Evolutionary conservation across 306 rosid species (phyloP), one percentile per base, ranked within the genome.

Genomic region (Inga laurina): DNA sequence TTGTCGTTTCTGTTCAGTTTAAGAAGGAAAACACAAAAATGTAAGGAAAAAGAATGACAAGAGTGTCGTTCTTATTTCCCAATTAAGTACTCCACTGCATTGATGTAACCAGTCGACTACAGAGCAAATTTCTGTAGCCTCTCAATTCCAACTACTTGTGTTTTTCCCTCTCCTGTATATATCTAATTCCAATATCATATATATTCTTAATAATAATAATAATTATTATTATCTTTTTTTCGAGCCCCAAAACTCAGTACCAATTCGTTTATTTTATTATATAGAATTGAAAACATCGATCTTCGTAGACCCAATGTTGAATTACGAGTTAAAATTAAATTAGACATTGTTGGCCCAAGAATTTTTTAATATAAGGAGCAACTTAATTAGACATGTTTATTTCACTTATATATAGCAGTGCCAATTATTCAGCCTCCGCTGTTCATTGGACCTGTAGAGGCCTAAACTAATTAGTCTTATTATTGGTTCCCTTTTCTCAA

Each of bases 21-120:
- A 74, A 77, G 72, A 73, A 77, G 69, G 74, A 41, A 46, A 76
- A 87, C 61, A 80, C 77, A 39, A 84, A 87, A 79, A 24, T 69
- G 86, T 79, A 79, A 51, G 86, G 70, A 10, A 32, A 80, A 43
- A 52, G 88, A 88, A 83, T 83, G 87, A 85, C 88, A 88, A 77
- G 85, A 88, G 79, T 64, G 90, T 85, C 88, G 81, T 85, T 85
- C 87, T 71, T 54, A 66, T 82, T 80, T 76, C 66, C 51, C 82
- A 79, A 27, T 27, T 27, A 27, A 76, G 16, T 16, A 76, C 85
- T 56, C 43, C 81, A 70, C 85, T 79, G 13, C 72, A 37, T 82
- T 76, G 83, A 85, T 82, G 88, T 85, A 88, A 85, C 84, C 78
- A 85, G 86, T 72, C 72, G 35, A 46, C 79, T 62, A 62, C 71